Base-by-base conservation (phyloP, 1,284 basidiomycete species). In the Malassezia dermatis region DNA sequence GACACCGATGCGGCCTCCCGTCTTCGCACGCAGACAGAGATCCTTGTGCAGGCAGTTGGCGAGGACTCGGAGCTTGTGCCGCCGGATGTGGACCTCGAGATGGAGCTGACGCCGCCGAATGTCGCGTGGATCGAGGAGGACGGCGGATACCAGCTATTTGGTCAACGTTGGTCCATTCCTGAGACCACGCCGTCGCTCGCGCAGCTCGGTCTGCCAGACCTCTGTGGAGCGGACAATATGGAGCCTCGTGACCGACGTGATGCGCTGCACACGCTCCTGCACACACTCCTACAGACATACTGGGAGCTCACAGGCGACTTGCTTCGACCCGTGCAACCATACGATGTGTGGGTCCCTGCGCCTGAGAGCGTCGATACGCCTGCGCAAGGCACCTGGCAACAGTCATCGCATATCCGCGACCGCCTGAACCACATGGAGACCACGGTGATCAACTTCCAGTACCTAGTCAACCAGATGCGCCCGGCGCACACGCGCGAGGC, bases 121-220 rank as follows among this genome's bases (percentile, higher is more conserved):
- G 53, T 70, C 6, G 64, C 68, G 37, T 73, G 67, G 70, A 71
- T 73, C 46, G 65, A 69, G 45, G 53, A 73, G 34, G 70, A 73
- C 43, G 70, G 70, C 27, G 63, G 62, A n/a, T 73, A 64, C 39
- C 62, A 63, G 12, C 62, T 64, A 1, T 73, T 73, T 51, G 69
- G 69, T 1, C 69, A 69, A 37, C 55, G 60, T 3, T 73, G 70
- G 70, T 69, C 69, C 23, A 68, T 70, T 2, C 66, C 66, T 0
- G 69, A 71, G 23, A 48, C 57, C 12, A 58, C 60, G 17, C 69
- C 67, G 4, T 61, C 65, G 27, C 50, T 69, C 4, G 63, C 65
- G 32, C 49, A 69, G 46, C 62, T 64, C 10, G 66, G 67, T 26
- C 65, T 71, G 28, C 60, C 63, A 3, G 64, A 61, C 13, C 45